These are phyloP conservation scores for Eucalyptus tenuipes DNA, from an alignment of 345 rosid genomes.

Conservation along the genomic window DNA sequence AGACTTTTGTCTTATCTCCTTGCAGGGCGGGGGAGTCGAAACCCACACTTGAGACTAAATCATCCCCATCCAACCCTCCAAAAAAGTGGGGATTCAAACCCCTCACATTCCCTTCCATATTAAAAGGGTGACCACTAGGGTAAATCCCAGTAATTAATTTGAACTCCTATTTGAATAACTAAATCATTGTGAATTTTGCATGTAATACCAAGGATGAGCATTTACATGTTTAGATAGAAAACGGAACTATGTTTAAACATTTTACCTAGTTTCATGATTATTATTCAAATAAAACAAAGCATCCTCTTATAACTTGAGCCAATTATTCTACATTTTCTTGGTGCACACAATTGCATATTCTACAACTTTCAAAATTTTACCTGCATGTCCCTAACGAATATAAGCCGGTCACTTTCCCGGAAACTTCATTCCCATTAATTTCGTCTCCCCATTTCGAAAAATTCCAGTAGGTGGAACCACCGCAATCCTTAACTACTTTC, in stretches of 20 bases:
- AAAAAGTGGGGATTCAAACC: no score
- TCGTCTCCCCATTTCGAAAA: background rate
- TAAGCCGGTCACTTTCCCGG: background rate
- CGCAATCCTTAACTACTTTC: background rate
- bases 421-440: background rate
- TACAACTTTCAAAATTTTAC: background rate
- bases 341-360: background rate
- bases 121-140: fast-evolving
- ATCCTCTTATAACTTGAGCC: background rate
- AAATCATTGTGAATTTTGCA: background rate
- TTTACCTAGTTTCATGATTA: background rate
- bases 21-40: fast-evolving
- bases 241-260: background rate
- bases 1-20: fast-evolving
- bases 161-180: background rate
- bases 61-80: fast-evolving
- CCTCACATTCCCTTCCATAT: no score
- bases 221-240: background rate
- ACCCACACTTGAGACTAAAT: no score
- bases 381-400: background rate
- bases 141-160: fast-evolving
- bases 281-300: background rate
- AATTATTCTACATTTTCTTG: background rate
- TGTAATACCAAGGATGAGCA: background rate
- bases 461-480: background rate